These are phyloP conservation scores for Apiospora koreana DNA, from an alignment of 2,329 filamentous ascomycete species.

Conservation along the genomic window DNA sequence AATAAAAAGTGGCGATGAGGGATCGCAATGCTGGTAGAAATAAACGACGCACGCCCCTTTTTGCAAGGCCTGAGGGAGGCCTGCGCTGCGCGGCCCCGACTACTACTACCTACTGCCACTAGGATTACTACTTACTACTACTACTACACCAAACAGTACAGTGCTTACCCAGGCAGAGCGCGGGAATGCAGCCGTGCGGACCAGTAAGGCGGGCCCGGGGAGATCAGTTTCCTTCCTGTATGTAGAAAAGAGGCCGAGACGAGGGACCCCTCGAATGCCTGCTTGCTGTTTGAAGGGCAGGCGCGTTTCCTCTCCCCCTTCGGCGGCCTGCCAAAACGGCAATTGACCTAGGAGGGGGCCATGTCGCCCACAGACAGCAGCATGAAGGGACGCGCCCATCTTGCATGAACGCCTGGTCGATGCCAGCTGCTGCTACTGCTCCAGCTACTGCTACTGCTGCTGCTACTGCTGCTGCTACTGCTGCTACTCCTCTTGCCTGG, in stretches of 20 bases:
- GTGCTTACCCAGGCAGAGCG: conserved; percentile 1
- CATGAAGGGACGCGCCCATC: conserved; percentile 10
- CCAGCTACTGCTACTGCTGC: not conserved
- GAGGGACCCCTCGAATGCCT: not conserved
- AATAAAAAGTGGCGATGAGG: conserved; percentile 6
- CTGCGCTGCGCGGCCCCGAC: not conserved
- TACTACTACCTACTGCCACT: not conserved
- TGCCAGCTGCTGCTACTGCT: not conserved
- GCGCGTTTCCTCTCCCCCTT: not conserved
- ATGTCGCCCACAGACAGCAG: not conserved
- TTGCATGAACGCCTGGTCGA: conserved; percentile 20
- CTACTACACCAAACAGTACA: not conserved
- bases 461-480: not conserved
- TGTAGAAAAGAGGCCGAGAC: not conserved
- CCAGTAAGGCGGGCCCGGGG: conserved; percentile 5
- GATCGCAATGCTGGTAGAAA: conserved; percentile 1
- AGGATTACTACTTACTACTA: not conserved
- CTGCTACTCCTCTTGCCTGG: not conserved
- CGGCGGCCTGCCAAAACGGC: not conserved
- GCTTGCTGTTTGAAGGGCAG: not conserved
- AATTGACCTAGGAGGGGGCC: not conserved
- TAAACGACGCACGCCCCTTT: conserved; percentile 1
- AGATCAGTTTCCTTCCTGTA: not conserved
- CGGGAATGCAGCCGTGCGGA: conserved; percentile 8
- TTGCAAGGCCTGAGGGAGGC: not conserved